Conservation (phyloP, 345 rosid genomes). For the Carallia pectinifolia region DNA sequence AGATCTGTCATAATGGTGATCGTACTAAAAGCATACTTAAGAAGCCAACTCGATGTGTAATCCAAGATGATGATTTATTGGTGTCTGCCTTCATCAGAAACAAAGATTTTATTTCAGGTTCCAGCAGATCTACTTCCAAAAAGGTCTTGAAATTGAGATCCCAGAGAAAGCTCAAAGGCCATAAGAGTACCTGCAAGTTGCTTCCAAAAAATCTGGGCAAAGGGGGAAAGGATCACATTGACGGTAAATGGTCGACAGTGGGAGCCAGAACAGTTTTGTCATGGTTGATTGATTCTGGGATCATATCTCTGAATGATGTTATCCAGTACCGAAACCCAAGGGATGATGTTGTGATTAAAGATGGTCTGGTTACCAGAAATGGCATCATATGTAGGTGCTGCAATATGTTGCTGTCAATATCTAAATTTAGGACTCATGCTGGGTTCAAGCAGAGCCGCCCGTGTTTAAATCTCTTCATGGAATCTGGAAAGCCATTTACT, state of each 20-base stretch:
- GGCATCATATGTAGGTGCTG: constrained; percentile 88
- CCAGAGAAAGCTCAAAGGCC: constrained; percentile 42
- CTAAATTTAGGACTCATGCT: constrained; percentile 78
- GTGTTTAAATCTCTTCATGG: constrained; percentile 80
- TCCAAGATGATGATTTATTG: constrained; percentile 61
- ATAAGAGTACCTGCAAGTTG: constrained; percentile 60
- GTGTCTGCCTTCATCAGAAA: constrained; percentile 55
- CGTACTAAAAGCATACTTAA: constrained; percentile 37
- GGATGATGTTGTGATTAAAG: constrained; percentile 62
- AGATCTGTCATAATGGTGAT: constrained; percentile 25
- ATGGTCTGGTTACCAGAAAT: constrained; percentile 61
- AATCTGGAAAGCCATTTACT: constrained; percentile 72
- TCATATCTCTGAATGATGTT: constrained; percentile 60
- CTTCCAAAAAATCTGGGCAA: constrained; percentile 57
- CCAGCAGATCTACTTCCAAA: constrained; percentile 42
- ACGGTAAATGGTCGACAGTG: constrained; percentile 43
- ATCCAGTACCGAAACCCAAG: constrained; percentile 69
- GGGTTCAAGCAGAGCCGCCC: constrained; percentile 62
- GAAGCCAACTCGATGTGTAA: constrained; percentile 45
- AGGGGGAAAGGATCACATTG: constrained; percentile 38
- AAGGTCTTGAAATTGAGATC: constrained; percentile 48
- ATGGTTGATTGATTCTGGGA: constrained; percentile 67
- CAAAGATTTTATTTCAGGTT: constrained; percentile 40
- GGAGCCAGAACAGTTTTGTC: constrained; percentile 72
- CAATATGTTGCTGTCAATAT: constrained; percentile 55